A percentile compares a stretch with the other conserved stretches of the same genome.
These are phyloP conservation scores for Beauveria varroae DNA, from an alignment of 2,329 filamentous ascomycete genomes.

Conservation along the genomic window DNA sequence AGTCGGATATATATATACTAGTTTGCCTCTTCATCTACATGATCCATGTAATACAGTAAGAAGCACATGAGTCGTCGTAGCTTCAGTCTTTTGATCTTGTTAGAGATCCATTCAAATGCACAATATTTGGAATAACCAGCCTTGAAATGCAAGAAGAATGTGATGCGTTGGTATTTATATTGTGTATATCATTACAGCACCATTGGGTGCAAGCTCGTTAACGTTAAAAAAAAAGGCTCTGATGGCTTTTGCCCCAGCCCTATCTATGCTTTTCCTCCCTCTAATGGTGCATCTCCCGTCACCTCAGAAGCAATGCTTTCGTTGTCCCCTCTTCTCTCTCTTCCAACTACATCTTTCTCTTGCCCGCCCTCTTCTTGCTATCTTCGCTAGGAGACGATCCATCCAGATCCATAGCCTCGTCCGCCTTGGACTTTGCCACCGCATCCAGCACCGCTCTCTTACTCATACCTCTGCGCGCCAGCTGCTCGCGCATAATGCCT, in stretches of 20 bases:
- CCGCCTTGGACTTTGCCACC: slow-evolving; percentile 30
- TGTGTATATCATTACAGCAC: slow-evolving; percentile 8
- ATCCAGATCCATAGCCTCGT: slow-evolving; percentile 50
- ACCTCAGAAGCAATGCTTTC: neutral
- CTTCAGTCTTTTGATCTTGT: too few species aligned
- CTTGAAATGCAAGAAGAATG: too few species aligned
- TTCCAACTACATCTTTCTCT: slow-evolving; percentile 42
- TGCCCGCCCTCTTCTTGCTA: slow-evolving; percentile 42
- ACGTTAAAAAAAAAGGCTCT: neutral
- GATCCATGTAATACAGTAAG: too few species aligned
- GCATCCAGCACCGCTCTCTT: slow-evolving; percentile 34
- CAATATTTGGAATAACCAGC: neutral
- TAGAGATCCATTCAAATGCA: neutral
- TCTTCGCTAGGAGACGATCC: slow-evolving; percentile 40
- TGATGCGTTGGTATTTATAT: slow-evolving; percentile 1
- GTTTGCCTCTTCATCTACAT: too few species aligned
- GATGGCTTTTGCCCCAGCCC: neutral
- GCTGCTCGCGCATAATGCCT: slow-evolving; percentile 9
- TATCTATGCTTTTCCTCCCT: neutral
- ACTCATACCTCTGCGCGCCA: slow-evolving; percentile 18
- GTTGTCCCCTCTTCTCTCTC: neutral
- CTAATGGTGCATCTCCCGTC: neutral
- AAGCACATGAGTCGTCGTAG: too few species aligned
- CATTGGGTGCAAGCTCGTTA: neutral
- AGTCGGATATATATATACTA: neutral